Evolutionary conservation across 495 filamentous ascomycete genomes (phyloP).

Genomic region (Letharia columbiana): DNA sequence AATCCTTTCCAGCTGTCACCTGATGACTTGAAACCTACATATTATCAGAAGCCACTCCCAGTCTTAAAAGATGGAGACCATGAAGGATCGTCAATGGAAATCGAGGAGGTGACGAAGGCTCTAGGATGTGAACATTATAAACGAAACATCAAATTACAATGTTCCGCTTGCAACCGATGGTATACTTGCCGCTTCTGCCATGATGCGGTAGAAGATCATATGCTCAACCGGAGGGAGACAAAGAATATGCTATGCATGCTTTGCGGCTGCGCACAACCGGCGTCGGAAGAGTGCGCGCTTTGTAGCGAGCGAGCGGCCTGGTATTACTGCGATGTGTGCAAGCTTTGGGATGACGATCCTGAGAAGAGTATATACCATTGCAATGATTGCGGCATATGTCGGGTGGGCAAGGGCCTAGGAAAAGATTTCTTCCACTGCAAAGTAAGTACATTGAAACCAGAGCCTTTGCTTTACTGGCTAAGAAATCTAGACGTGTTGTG

Average conservation of each 20-base stretch:
- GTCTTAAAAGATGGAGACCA: slow-evolving; percentile 38
- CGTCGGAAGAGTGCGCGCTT: slow-evolving; percentile 61
- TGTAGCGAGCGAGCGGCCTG: slow-evolving; percentile 75
- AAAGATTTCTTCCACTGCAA: slow-evolving; percentile 98
- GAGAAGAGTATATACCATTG: slow-evolving; percentile 95
- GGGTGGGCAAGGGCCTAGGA: slow-evolving; percentile 81
- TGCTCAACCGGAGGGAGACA: slow-evolving; percentile 69
- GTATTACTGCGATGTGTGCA: slow-evolving; percentile 92
- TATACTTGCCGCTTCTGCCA: slow-evolving; percentile 95
- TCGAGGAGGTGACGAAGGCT: slow-evolving; percentile 27
- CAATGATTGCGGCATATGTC: slow-evolving; percentile 90
- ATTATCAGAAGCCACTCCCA: slow-evolving; percentile 43
- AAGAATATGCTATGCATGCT: slow-evolving; percentile 98
- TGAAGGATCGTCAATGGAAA: slow-evolving; percentile 30
- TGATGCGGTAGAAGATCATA: slow-evolving; percentile 77
- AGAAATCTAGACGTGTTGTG: slow-evolving; percentile 62
- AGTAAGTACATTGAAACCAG: slow-evolving; percentile 41
- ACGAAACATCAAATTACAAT: slow-evolving; percentile 92
- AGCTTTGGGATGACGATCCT: slow-evolving; percentile 91
- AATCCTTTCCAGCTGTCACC: slow-evolving; percentile 60
- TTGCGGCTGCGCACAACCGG: slow-evolving; percentile 78
- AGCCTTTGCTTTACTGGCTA: slow-evolving; percentile 20
- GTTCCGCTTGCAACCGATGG: slow-evolving; percentile 80
- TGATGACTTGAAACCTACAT: slow-evolving; percentile 65
- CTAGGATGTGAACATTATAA: slow-evolving; percentile 91